These are phyloP conservation scores for Alopecurus myosuroides DNA, from an alignment of 176 grass and related monocot species.

Conservation along the genomic window DNA sequence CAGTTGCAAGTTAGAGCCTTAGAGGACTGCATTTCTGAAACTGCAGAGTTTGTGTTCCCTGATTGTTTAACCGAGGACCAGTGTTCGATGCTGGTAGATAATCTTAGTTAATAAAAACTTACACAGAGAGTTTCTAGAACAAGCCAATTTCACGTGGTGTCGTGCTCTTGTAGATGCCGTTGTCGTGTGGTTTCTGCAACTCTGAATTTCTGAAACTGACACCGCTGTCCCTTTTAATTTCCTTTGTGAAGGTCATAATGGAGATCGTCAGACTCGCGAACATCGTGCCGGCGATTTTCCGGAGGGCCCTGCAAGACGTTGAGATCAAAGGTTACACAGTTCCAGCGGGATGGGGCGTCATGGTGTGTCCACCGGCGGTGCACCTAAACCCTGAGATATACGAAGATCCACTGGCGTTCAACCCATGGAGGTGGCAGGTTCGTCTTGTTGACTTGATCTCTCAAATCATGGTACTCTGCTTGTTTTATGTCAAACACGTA, in stretches of 20 bases:
- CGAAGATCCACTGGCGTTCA: slow-evolving; percentile 68
- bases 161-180: neutral
- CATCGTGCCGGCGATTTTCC: slow-evolving; percentile 79
- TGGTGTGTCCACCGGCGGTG: slow-evolving; percentile 79
- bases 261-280: slow-evolving; percentile 72
- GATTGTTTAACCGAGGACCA: neutral
- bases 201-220: slow-evolving; percentile 19
- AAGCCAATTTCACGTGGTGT: too few relatives aligned
- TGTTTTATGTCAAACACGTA: neutral
- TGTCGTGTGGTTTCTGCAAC: slow-evolving; percentile 11
- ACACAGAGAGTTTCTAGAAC: neutral
- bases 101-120: neutral
- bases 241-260: slow-evolving; percentile 51
- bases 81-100: slow-evolving; percentile 22
- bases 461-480: neutral
- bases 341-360: slow-evolving; percentile 82
- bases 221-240: neutral
- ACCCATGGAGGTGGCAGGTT: slow-evolving; percentile 90
- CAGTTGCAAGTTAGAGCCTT: neutral
- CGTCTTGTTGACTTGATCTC: slow-evolving; percentile 4
- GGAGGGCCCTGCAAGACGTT: slow-evolving; percentile 64
- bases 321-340: slow-evolving; percentile 90
- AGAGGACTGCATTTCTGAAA: neutral
- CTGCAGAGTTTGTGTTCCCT: neutral
- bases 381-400: slow-evolving; percentile 85